Evolutionary conservation across 2,329 filamentous ascomycete species (phyloP).

Genomic region (Paraphoma chrysanthemicola): DNA sequence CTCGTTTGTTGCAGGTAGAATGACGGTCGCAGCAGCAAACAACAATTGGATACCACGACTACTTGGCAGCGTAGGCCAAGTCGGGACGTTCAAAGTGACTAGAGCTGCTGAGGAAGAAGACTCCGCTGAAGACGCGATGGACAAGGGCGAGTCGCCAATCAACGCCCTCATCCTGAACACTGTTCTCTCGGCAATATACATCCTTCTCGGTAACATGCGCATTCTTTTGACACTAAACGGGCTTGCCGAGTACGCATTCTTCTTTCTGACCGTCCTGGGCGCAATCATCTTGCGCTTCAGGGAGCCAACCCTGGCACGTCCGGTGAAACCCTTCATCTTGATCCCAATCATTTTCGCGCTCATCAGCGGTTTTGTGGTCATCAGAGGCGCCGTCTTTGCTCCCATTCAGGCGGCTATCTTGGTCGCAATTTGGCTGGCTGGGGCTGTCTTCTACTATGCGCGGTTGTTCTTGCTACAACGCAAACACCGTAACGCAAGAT

Average conservation of each 20-base stretch:
- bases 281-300: slow-evolving; percentile 64
- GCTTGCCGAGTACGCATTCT: slow-evolving; percentile 63
- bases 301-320: slow-evolving; percentile 62
- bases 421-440: slow-evolving; percentile 38
- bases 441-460: slow-evolving; percentile 24
- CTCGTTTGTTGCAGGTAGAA: slow-evolving; percentile 68
- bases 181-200: slow-evolving; percentile 61
- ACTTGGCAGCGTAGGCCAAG: slow-evolving; percentile 36
- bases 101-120: slow-evolving; percentile 12
- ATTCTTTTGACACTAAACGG: slow-evolving; percentile 62
- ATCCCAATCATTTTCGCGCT: slow-evolving; percentile 63
- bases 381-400: slow-evolving; percentile 45
- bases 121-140: slow-evolving; percentile 30
- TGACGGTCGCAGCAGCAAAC: slow-evolving; percentile 65
- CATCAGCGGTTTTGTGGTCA: slow-evolving; percentile 57
- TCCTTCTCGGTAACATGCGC: slow-evolving; percentile 68
- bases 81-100: slow-evolving; percentile 35
- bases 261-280: slow-evolving; percentile 68
- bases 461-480: slow-evolving; percentile 10
- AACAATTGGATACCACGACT: slow-evolving; percentile 40
- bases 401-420: slow-evolving; percentile 40
- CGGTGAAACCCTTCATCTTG: slow-evolving; percentile 64
- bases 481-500: not conserved
- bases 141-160: slow-evolving; percentile 46
- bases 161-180: slow-evolving; percentile 45